Percentiles rank a stretch among this genome's conserved stretches.
These are phyloP conservation scores for Gnomoniopsis sp. DNA, from an alignment of 2,329 filamentous ascomycete genomes.

Conservation along the genomic window DNA sequence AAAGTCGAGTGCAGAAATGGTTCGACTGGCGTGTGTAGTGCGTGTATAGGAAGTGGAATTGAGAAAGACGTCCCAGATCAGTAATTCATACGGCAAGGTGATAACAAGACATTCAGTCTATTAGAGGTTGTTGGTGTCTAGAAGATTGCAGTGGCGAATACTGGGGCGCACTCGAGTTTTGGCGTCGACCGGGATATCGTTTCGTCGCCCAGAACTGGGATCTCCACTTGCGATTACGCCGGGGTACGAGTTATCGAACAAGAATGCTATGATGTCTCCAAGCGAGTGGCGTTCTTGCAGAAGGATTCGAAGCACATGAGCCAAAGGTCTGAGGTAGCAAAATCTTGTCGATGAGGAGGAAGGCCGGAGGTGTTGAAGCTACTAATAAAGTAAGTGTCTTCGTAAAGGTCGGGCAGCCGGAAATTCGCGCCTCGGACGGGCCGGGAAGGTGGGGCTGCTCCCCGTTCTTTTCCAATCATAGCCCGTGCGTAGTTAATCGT, in stretches of 20 bases:
- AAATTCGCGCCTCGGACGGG: too few relatives aligned
- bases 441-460: too few relatives aligned
- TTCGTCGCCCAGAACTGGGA: neutral
- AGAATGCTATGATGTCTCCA: neutral
- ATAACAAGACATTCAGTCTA: neutral
- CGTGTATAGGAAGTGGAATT: neutral
- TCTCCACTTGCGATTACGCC: neutral
- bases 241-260: neutral
- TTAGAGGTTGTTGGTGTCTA: neutral
- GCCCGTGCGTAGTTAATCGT: too few relatives aligned
- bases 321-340: too few relatives aligned
- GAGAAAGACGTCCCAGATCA: neutral
- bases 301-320: too few relatives aligned
- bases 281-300: neutral
- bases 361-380: neutral
- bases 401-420: too few relatives aligned
- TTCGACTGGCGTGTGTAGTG: neutral
- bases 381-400: too few relatives aligned
- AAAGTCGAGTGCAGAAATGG: neutral
- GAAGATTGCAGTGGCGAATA: conserved; percentile 8
- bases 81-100: too few relatives aligned
- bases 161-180: neutral
- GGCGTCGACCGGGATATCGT: neutral
- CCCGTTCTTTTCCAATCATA: too few relatives aligned
- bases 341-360: neutral